Percentiles rank a stretch among this genome's conserved stretches.
phyloP scores from a whole-genome alignment of 768 basidiomycete species.

The Glaciozyma martinii region DNA sequence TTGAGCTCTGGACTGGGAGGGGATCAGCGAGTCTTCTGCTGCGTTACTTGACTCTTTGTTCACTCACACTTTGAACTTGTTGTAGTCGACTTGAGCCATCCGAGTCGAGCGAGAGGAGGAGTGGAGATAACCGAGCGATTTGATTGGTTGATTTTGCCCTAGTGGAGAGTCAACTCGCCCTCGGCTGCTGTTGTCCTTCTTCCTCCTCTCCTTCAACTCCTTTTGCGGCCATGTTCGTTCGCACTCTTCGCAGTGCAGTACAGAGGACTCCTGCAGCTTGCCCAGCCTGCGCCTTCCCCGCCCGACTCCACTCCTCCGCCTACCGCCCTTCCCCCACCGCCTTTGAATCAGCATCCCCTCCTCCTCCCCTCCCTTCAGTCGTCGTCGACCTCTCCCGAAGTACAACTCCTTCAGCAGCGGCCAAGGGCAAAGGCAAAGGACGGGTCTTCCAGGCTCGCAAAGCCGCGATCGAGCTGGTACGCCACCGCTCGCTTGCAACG shows the following conservation, averaged over 20 bases:
- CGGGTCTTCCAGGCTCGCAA: background rate
- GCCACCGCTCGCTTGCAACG: background rate
- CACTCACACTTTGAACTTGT: background rate
- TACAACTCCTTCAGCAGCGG: background rate
- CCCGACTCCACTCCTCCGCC: constrained; percentile 1
- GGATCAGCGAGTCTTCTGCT: background rate
- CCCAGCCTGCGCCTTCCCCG: background rate
- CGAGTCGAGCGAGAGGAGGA: background rate
- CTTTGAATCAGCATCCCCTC: background rate
- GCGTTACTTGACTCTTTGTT: background rate
- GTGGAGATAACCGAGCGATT: background rate
- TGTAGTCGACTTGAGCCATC: background rate
- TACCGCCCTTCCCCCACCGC: background rate
- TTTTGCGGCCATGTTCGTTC: too few relatives aligned
- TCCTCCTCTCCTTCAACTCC: too few relatives aligned
- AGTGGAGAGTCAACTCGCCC: too few relatives aligned
- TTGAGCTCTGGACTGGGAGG: background rate
- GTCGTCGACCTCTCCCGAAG: background rate
- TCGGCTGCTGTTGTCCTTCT: too few relatives aligned
- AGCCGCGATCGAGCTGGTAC: background rate
- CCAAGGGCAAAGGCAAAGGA: background rate
- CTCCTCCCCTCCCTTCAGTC: background rate
- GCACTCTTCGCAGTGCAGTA: background rate
- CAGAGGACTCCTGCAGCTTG: background rate
- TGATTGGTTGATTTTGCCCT: constrained; percentile 1